Evolutionary conservation across 371 early-diverging fungal genomes (phyloP).

Genomic region (Lichtheimia ramosa): DNA sequence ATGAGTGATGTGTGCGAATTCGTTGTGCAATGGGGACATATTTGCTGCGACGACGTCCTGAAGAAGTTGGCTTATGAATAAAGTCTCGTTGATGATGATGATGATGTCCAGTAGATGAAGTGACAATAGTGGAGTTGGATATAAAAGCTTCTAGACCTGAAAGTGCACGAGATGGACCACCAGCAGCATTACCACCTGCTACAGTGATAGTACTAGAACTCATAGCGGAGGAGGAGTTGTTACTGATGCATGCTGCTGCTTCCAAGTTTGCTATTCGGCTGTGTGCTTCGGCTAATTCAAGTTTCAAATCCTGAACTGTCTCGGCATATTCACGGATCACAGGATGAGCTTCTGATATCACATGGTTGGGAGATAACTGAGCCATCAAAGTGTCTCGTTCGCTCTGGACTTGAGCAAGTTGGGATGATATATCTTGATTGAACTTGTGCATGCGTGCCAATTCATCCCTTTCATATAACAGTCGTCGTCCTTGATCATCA

Average conservation of each 20-base stretch:
- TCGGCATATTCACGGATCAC: conserved; percentile 43
- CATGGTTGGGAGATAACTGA: conserved; percentile 21
- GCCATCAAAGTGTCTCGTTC: conserved; percentile 50
- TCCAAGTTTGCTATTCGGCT: conserved; percentile 11
- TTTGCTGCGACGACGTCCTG: conserved; percentile 16
- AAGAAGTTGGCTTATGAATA: conserved; percentile 10
- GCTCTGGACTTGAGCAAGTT: conserved; percentile 41
- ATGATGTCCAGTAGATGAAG: not conserved
- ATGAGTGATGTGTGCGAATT: conserved; percentile 1
- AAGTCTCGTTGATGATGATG: not conserved
- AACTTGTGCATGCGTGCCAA: conserved; percentile 36
- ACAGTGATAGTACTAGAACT: conserved; percentile 1
- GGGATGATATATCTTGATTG: conserved; percentile 27
- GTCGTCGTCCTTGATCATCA: not conserved
- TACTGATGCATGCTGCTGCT: conserved; percentile 1
- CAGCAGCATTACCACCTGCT: no score
- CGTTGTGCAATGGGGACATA: conserved; percentile 18
- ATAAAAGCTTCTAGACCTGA: no score
- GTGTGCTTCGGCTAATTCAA: conserved; percentile 36
- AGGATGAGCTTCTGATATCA: conserved; percentile 29
- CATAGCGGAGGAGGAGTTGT: conserved; percentile 4
- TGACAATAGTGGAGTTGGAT: conserved; percentile 2
- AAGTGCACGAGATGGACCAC: no score
- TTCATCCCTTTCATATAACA: conserved; percentile 24
- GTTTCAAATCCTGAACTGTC: conserved; percentile 40